Evolutionary conservation across 371 early-diverging fungal genomes (phyloP), one percentile per base, ranked within the genome.

Genomic region (Synchytrium microbalum): DNA sequence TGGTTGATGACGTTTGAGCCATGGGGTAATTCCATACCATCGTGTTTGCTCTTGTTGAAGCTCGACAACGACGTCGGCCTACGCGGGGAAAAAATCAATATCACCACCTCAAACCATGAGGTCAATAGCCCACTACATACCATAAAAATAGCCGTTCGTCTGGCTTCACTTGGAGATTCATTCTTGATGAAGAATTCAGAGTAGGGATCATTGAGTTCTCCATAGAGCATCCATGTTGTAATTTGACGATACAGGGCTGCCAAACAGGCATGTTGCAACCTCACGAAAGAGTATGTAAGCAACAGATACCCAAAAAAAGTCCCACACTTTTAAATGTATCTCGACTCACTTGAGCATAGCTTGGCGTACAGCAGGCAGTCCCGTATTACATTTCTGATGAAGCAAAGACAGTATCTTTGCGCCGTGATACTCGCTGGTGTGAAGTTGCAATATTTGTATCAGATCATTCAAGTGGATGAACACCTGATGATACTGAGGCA

Each of bases 161-260:
- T n/a, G n/a, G n/a, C n/a, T n/a, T 59, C 13, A 29, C 59, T 24
- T 59, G 30, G 23, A 16, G 8, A 26, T 59, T 59, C 32, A 10
- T 53, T 24, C 26, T 56, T 14, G n/a, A 91, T 77, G 60, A 91
- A 91, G 56, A 89, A 91, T 66, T 89, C 91, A 2, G 69, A 63
- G 63, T 78, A 73, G 0, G 86, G 82, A 64, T 86, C 86, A 19
- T 73, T 70, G 29, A 86, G 74, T 33, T 78, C 77, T 8, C 89
- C 91, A 67, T 86, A 86, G 1, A 88, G 74, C 72, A 88, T 83
- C 91, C 91, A 91, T 0, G 81, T 72, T 1, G 84, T 76, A 3
- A 91, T 72, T 61, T 88, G 87, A 46, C 84, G 76, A 66, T 80
- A 85, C 62, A 89, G 68, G 0, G 88, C 87, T 19, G 73, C 75